A percentile compares a stretch with the other conserved stretches of the same genome.
Evolutionary conservation across 177 flowering plant species (phyloP).

Genomic region (Vitis hybrid): DNA sequence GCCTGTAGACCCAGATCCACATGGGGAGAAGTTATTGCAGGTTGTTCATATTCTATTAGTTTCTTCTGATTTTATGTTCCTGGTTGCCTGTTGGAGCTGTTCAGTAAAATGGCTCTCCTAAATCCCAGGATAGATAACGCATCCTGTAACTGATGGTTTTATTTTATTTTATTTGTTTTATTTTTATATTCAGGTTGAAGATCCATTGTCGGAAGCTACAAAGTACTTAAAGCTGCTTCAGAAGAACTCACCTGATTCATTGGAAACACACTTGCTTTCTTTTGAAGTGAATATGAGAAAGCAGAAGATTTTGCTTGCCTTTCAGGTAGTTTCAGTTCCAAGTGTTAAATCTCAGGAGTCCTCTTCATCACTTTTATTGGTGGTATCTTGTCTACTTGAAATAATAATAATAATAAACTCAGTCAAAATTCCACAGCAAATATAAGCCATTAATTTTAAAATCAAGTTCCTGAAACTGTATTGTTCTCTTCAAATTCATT

Average conservation of each 20-base stretch:
- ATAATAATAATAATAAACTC: no score
- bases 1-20: constrained; percentile 91
- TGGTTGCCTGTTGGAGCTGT: not conserved
- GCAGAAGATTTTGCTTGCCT: constrained; percentile 83
- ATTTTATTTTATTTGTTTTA: no score
- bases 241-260: constrained; percentile 66
- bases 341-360: not conserved
- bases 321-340: constrained; percentile 57
- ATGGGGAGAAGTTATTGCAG: constrained; percentile 90
- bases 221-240: constrained; percentile 92
- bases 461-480: no score
- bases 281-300: constrained; percentile 95
- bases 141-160: constrained; percentile 5
- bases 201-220: constrained; percentile 85
- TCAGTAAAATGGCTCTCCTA: not conserved
- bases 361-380: not conserved
- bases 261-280: constrained; percentile 93
- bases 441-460: no score
- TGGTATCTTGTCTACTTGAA: no score
- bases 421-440: no score
- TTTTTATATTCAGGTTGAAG: constrained; percentile 64
- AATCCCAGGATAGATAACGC: not conserved
- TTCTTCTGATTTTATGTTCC: not conserved
- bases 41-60: constrained; percentile 27
- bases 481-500: no score